phyloP scores from a whole-genome alignment of 345 rosid species.

The Limnanthes douglasii region DNA sequence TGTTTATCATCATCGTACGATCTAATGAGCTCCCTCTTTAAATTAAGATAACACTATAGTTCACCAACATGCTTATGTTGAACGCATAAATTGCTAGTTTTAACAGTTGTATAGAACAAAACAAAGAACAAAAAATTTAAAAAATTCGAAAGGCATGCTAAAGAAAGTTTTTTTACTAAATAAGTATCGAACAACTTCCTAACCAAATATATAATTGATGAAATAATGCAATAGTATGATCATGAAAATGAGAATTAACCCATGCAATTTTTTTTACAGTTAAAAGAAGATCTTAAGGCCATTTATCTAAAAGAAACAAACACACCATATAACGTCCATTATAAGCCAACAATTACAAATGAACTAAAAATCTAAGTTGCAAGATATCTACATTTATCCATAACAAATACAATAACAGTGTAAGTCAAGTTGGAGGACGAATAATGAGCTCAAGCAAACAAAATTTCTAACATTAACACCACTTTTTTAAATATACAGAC shows the following conservation, averaged over 20 bases:
- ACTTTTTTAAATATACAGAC: no score
- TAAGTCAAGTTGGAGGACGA: no score
- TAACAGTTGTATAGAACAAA: conserved; percentile 18
- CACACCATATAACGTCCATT: conserved; percentile 14
- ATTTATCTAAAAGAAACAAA: conserved; percentile 7
- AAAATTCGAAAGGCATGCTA: background rate
- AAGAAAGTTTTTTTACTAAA: background rate
- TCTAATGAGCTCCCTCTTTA: conserved; percentile 13
- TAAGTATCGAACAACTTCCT: no score
- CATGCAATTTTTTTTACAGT: conserved; percentile 19
- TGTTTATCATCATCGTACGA: conserved; percentile 13
- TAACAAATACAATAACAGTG: background rate
- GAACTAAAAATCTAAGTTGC: background rate
- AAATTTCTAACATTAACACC: no score
- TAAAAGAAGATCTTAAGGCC: conserved; percentile 14
- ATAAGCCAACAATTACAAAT: conserved; percentile 20
- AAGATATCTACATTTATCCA: background rate
- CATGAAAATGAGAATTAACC: background rate
- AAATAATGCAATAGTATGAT: background rate
- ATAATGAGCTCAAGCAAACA: background rate
- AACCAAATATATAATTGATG: no score
- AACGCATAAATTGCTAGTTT: conserved; percentile 11
- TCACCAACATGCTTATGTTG: conserved; percentile 15
- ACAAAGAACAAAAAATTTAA: background rate
- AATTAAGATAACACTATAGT: conserved; percentile 10